Evolutionary conservation across 2,329 filamentous ascomycete species (phyloP), one percentile per base, ranked within the genome.

Genomic region (Pleoardoris graminearum): DNA sequence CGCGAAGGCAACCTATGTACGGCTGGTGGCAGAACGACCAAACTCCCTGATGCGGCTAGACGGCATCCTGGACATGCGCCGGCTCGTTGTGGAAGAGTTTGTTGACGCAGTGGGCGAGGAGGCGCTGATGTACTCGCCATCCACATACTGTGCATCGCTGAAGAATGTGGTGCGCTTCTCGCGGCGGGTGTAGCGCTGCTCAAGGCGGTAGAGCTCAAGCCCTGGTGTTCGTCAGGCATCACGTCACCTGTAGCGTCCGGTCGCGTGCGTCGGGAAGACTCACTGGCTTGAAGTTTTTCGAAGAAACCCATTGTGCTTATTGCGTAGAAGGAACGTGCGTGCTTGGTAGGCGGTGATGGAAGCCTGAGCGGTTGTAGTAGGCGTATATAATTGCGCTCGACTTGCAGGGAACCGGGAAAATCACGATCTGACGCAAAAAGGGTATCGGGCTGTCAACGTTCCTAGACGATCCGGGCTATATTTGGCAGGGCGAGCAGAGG

Each of bases 131-230:
- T 97, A 97, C 79, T 97, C 93, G 76, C 92, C 94, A 72, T 97
- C 90, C 60, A 97, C 89, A 75, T 97, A 97, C 72, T 90, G 83
- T 25, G 91, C 93, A 67, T 90, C 91, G 69, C 89, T 91, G 69
- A 89, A 86, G 74, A 96, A 96, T 55, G 90, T 94, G 49, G 87
- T 92, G 73, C 93, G 90, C 65, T 93, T 90, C 67, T 93, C 91
- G 72, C 91, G 88, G 68, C 89, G 89, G 46, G 92, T 95, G 80
- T 97, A 97, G 66, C 91, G 88, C 79, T 97, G 88, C 79, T 97
- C 93, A 62, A 97, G 87, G 44, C 91, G 90, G 81, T 96, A 94
- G 69, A 97, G 85, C 80, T 97, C 91, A 67, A 95, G 83, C 76
- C 93, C 75, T 85, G 55, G 52, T 43, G 39, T 30, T 23, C 30